These are phyloP conservation scores for Anthracocystis setariae DNA, from an alignment of 1,284 basidiomycete genomes.

Conservation along the genomic window DNA sequence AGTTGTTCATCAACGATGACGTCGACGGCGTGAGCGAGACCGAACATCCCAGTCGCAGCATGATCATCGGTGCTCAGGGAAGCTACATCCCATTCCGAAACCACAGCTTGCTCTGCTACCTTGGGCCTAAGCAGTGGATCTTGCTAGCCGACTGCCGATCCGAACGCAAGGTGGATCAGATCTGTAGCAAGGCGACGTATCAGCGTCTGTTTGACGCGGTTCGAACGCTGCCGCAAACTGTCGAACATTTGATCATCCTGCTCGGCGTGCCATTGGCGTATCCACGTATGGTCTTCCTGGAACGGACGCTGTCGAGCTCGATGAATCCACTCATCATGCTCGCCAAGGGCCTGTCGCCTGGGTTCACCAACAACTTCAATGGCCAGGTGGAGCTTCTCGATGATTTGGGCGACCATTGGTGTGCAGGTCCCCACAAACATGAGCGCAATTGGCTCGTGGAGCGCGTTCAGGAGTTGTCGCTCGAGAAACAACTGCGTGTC, in stretches of 20 bases:
- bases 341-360: constrained; percentile 55
- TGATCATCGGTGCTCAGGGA: constrained; percentile 59
- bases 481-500: constrained; percentile 59
- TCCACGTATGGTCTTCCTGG: constrained; percentile 66
- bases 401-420: constrained; percentile 79
- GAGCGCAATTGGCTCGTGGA: constrained; percentile 91
- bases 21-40: constrained; percentile 52
- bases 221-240: constrained; percentile 51
- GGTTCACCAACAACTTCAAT: constrained; percentile 67
- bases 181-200: constrained; percentile 61
- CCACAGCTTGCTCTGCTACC: constrained; percentile 60
- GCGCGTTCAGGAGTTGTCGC: constrained; percentile 68
- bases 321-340: constrained; percentile 63
- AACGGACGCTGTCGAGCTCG: constrained; percentile 56
- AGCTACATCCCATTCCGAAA: constrained; percentile 62
- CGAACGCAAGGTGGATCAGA: constrained; percentile 64
- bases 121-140: constrained; percentile 65
- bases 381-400: constrained; percentile 67
- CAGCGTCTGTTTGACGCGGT: constrained; percentile 54
- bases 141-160: constrained; percentile 64
- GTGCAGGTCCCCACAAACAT: constrained; percentile 72
- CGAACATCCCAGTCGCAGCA: constrained; percentile 45
- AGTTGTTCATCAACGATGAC: constrained; percentile 63
- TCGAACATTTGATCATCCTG: constrained; percentile 65
- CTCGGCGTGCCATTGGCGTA: constrained; percentile 67